Conservation (phyloP, 495 filamentous ascomycete genomes). For the Apiosordaria backusii region DNA sequence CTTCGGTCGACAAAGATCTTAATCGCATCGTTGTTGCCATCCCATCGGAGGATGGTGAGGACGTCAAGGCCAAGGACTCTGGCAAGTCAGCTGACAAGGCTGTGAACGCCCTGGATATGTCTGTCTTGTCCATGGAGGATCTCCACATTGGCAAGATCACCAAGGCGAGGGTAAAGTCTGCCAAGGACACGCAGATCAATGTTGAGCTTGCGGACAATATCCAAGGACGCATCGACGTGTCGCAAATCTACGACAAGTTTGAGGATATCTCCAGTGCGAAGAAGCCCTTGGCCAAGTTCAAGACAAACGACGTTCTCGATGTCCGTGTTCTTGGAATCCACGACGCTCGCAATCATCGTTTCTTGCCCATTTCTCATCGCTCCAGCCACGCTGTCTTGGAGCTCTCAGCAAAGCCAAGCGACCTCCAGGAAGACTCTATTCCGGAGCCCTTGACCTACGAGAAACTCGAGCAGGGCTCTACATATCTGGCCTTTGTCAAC, state of each 20-base stretch:
- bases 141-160: slow-evolving; percentile 69
- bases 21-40: slow-evolving; percentile 40
- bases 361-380: slow-evolving; percentile 85
- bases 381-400: slow-evolving; percentile 79
- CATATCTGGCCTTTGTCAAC: slow-evolving; percentile 80
- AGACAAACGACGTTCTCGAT: slow-evolving; percentile 61
- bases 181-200: slow-evolving; percentile 89
- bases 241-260: slow-evolving; percentile 83
- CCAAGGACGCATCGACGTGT: slow-evolving; percentile 85
- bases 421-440: slow-evolving; percentile 44
- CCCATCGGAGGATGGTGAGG: slow-evolving; percentile 26
- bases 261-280: slow-evolving; percentile 81
- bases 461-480: slow-evolving; percentile 66
- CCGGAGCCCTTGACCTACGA: slow-evolving; percentile 63
- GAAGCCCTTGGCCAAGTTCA: slow-evolving; percentile 68
- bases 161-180: slow-evolving; percentile 71
- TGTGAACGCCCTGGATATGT: slow-evolving; percentile 66
- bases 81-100: slow-evolving; percentile 23
- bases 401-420: slow-evolving; percentile 76
- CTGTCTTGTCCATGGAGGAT: slow-evolving; percentile 61
- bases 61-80: slow-evolving; percentile 25
- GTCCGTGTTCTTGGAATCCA: slow-evolving; percentile 84
- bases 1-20: slow-evolving; percentile 58
- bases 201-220: slow-evolving; percentile 85
- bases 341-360: slow-evolving; percentile 84